Conservation (phyloP, 208 protist genomes). For the Herpetomonas samuelpessoai region DNA sequence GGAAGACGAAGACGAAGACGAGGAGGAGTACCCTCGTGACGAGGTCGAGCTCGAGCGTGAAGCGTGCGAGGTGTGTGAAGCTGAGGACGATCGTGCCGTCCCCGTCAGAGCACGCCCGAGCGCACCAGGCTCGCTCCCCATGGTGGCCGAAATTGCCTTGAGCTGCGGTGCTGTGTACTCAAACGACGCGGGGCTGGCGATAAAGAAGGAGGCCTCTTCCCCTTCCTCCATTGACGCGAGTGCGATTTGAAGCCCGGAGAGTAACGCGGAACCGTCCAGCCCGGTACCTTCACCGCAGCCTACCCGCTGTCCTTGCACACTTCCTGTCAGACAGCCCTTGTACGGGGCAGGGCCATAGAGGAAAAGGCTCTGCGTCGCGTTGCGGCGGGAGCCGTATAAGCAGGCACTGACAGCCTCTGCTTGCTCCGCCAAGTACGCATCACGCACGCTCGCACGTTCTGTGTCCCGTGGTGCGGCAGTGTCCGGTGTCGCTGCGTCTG, state of each 20-base stretch:
- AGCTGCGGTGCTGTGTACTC: slow-evolving; percentile 9
- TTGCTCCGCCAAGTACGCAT: not conserved
- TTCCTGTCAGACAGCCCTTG: not conserved
- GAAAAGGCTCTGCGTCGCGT: not conserved
- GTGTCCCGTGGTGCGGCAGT: too few species aligned
- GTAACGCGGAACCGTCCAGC: slow-evolving; percentile 8
- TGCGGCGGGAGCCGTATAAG: not conserved
- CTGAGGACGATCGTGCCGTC: not conserved
- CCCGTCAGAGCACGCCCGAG: too few species aligned
- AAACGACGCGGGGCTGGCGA: slow-evolving; percentile 7
- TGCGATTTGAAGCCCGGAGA: slow-evolving; percentile 18
- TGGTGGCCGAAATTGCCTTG: not conserved
- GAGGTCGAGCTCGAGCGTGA: not conserved
- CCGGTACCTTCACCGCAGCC: slow-evolving; percentile 8
- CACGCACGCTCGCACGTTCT: not conserved
- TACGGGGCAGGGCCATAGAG: not conserved
- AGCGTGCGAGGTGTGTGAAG: not conserved
- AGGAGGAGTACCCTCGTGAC: not conserved
- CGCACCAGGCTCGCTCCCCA: too few species aligned
- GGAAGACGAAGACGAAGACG: not conserved
- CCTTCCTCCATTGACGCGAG: slow-evolving; percentile 13
- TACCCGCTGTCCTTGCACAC: slow-evolving; percentile 7
- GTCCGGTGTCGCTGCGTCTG: too few species aligned
- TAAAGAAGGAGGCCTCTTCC: slow-evolving; percentile 13
- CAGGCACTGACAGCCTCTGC: not conserved